Conservation (phyloP, 2,329 filamentous ascomycete genomes). For the Xylaria sp. region DNA sequence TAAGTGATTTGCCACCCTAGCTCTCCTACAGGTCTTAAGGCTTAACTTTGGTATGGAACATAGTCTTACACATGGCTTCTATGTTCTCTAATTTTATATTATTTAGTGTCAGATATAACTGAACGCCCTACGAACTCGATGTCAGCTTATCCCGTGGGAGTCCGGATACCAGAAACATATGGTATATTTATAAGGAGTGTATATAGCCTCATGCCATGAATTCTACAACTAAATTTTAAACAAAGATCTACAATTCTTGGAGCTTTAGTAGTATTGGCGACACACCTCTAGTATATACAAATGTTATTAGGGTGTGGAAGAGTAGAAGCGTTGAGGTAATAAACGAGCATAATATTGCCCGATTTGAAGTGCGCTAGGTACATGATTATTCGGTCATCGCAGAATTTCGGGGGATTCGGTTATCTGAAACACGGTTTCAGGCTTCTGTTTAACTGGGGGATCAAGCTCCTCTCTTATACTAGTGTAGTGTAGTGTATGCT, state of each 20-base stretch:
- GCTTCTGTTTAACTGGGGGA: no score
- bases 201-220: not conserved
- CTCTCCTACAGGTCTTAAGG: no score
- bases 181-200: not conserved
- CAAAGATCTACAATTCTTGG: not conserved
- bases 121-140: not conserved
- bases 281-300: not conserved
- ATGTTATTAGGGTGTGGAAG: no score
- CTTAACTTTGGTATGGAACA: no score
- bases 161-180: no score
- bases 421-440: not conserved
- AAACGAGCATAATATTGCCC: conserved; percentile 7
- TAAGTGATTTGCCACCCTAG: not conserved
- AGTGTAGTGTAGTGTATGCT: not conserved
- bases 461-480: not conserved
- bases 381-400: not conserved
- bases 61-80: no score
- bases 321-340: not conserved
- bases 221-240: no score
- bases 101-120: not conserved
- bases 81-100: no score
- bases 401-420: not conserved
- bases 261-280: not conserved
- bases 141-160: not conserved
- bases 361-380: not conserved